Percentiles rank a stretch among this genome's conserved stretches.
phyloP scores from a whole-genome alignment of 2,329 filamentous ascomycete genomes.

The Juglanconis oblonga region DNA sequence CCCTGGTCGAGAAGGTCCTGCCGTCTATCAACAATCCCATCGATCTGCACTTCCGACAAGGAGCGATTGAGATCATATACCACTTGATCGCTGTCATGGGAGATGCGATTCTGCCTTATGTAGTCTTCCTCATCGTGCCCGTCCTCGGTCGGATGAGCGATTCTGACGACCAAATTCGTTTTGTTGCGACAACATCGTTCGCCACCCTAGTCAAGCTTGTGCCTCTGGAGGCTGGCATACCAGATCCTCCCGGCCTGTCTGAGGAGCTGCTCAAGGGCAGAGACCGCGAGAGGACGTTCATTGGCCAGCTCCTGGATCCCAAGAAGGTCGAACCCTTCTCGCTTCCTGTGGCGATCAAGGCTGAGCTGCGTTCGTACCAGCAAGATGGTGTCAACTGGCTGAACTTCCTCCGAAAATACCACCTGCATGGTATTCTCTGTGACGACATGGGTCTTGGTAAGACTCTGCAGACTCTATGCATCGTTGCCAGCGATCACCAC shows the following conservation, averaged over 20 bases:
- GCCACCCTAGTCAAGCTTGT: constrained; percentile 96
- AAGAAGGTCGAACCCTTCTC: constrained; percentile 94
- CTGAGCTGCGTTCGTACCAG: constrained; percentile 92
- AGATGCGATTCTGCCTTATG: constrained; percentile 90
- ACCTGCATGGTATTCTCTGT: constrained; percentile 95
- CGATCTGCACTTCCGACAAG: constrained; percentile 86
- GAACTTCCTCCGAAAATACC: constrained; percentile 95
- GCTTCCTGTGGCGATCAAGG: constrained; percentile 96
- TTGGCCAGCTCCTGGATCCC: constrained; percentile 90
- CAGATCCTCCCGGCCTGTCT: constrained; percentile 90
- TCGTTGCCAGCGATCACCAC: constrained; percentile 96
- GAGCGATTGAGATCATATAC: constrained; percentile 92
- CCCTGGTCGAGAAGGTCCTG: constrained; percentile 87
- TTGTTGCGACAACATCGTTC: constrained; percentile 95
- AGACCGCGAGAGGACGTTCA: constrained; percentile 93
- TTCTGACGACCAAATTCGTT: constrained; percentile 89
- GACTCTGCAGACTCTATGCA: constrained; percentile 94
- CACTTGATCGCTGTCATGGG: constrained; percentile 99
- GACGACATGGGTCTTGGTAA: constrained; percentile 99
- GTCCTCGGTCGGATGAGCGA: constrained; percentile 98
- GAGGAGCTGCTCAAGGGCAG: constrained; percentile 83
- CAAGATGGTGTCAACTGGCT: constrained; percentile 99
- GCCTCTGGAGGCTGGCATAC: constrained; percentile 93
- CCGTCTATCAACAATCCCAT: constrained; percentile 88
- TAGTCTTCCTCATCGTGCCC: constrained; percentile 97